Percentiles rank a stretch among this genome's conserved stretches.
phyloP scores from a whole-genome alignment of 139 green algal species.

The Picochlorum costavermella region DNA sequence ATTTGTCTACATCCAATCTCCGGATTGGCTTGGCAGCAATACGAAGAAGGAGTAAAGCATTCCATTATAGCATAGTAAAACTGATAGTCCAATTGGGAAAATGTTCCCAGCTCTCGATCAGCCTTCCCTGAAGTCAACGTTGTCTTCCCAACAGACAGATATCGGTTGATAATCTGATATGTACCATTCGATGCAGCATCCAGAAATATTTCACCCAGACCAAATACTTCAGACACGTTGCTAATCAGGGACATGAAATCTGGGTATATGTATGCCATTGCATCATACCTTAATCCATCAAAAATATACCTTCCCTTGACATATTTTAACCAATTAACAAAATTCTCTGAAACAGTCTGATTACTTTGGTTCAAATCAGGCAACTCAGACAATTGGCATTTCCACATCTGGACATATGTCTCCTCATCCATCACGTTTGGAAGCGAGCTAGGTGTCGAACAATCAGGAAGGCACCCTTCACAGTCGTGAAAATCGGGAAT shows the following conservation, averaged over 20 bases:
- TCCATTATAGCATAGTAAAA: not conserved
- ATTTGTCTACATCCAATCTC: not conserved
- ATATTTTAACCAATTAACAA: constrained; percentile 9
- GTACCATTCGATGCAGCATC: constrained; percentile 8
- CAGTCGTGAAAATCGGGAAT: not conserved
- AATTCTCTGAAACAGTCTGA: not conserved
- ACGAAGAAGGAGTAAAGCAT: not conserved
- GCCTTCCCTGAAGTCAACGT: constrained; percentile 11
- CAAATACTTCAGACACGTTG: not conserved
- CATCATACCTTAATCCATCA: constrained; percentile 10
- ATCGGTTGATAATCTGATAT: constrained; percentile 6
- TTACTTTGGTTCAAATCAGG: constrained; percentile 24
- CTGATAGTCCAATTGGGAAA: not conserved
- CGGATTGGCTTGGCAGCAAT: not conserved
- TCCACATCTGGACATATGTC: not conserved
- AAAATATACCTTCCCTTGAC: constrained; percentile 4
- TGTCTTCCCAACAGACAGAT: constrained; percentile 12
- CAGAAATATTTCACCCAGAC: not conserved
- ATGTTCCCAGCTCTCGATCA: not conserved
- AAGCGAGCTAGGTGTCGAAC: not conserved
- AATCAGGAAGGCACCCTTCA: not conserved
- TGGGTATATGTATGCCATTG: not conserved
- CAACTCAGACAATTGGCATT: constrained; percentile 21
- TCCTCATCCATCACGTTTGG: not conserved
- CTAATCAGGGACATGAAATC: constrained; percentile 4